Evolutionary conservation across 1,284 basidiomycete species (phyloP), one percentile per base, ranked within the genome.

Genomic region (Cutaneotrichosporon cyanovorans): DNA sequence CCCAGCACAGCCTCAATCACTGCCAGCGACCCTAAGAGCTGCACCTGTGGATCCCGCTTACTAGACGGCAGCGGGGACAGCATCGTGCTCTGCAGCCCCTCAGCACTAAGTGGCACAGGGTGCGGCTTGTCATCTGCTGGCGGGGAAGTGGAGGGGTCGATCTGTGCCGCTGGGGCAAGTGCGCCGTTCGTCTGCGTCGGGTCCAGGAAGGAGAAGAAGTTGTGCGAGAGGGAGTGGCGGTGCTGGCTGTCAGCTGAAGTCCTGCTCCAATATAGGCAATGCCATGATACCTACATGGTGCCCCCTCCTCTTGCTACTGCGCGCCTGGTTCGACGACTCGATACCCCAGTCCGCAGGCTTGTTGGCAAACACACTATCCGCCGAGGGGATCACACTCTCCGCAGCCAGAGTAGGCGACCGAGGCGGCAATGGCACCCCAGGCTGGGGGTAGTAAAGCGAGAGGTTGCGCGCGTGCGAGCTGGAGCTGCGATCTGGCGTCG

Each of bases 221-320:
- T 90, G 69, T 93, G 90, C 1, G 89, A 93, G 20, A 92, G 70
- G 0, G 89, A 95, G 69, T 93, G 90, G 63, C 89, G 87, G 63
- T 95, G 91, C 69, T 73, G 49, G 15, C 19, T 34, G 12, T 42
- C 16, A 33, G 36, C 36, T 30, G 21, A 8, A 16, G 25, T 18
- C 10, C 18, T 11, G 19, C 12, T 20, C 16, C 8, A 5, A 5
- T n/a, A n/a, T n/a, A n/a, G n/a, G n/a, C n/a, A n/a, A n/a, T n/a
- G n/a, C n/a, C n/a, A n/a, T n/a, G 15, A n/a, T 14, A 63, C 69
- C 56, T 40, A 69, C 69, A 69, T 91, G 88, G 62, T 91, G 88
- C 0, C 87, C 87, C 45, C 84, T 74, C 31, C 84, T 76, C 16
- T 78, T 74, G n/a, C n/a, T n/a, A 19, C 76, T 64, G 15, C 70